Conservation (phyloP, 108 stramenopile genomes). For the Fragilariopsis cylindrus region DNA sequence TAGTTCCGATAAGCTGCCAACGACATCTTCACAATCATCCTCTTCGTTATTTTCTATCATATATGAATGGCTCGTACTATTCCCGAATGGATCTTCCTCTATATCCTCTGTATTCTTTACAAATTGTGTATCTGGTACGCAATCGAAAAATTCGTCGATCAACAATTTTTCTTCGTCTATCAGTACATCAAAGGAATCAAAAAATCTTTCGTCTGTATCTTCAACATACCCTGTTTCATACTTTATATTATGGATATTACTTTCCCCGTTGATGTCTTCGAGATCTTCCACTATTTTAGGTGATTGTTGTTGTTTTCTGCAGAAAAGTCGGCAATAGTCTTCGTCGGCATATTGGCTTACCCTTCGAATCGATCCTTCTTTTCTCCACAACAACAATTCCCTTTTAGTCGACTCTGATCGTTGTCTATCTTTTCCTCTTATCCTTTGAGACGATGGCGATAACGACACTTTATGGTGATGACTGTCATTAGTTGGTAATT, state of each 20-base stretch:
- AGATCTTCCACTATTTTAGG: not conserved
- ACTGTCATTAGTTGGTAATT: not conserved
- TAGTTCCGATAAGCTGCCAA: not conserved
- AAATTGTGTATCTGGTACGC: not conserved
- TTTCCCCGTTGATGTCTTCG: not conserved
- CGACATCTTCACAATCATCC: not conserved
- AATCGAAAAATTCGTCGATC: not conserved
- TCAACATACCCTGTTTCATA: not conserved
- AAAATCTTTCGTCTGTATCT: not conserved
- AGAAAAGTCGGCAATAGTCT: slow-evolving; percentile 3
- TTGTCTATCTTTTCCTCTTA: not conserved
- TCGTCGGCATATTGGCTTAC: slow-evolving; percentile 1
- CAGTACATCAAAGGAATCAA: slow-evolving; percentile 4
- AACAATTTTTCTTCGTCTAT: slow-evolving; percentile 10
- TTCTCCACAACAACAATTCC: slow-evolving; percentile 3
- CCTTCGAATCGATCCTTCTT: not conserved
- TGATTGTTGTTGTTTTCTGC: not conserved
- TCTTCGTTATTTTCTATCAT: not conserved
- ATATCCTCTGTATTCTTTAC: not conserved
- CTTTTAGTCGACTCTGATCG: not conserved
- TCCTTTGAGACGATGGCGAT: not conserved
- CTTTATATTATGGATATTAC: not conserved
- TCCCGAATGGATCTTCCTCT: slow-evolving; percentile 3
- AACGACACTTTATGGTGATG: not conserved
- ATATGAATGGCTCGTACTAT: not conserved